Evolutionary conservation across 2,329 filamentous ascomycete genomes (phyloP).

Genomic region (Cladophialophora exuberans): DNA sequence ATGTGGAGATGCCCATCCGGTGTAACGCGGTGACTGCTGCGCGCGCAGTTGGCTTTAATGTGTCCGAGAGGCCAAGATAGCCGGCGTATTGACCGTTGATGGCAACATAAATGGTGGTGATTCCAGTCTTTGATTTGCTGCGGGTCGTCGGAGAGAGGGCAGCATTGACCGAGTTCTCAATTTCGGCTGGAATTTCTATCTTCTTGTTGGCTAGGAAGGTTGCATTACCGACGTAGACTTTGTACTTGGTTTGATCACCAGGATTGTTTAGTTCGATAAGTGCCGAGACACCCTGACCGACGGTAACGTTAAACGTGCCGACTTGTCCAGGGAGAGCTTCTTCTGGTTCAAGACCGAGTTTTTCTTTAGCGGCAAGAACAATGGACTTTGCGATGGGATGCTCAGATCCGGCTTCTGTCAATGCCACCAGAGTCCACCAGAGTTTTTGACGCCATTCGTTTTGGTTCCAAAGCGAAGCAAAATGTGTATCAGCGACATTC

Average conservation of each 20-base stretch:
- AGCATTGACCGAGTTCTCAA: conserved; percentile 40
- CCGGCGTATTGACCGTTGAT: conserved; percentile 82
- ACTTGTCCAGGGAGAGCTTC: conserved; percentile 79
- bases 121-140: conserved; percentile 59
- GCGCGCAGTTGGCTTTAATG: conserved; percentile 83
- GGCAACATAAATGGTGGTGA: conserved; percentile 88
- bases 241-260: conserved; percentile 69
- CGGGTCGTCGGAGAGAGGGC: conserved; percentile 30
- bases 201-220: conserved; percentile 73
- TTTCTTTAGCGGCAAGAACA: conserved; percentile 70
- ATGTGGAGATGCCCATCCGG: conserved; percentile 81
- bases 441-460: conserved; percentile 70
- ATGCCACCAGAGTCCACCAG: conserved; percentile 95
- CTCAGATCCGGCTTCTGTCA: conserved; percentile 95
- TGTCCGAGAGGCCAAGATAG: conserved; percentile 82
- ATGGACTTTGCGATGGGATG: conserved; percentile 95
- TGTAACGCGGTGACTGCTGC: conserved; percentile 81
- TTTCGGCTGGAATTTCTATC: conserved; percentile 54
- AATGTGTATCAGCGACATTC: conserved; percentile 76
- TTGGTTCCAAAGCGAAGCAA: conserved; percentile 70
- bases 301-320: conserved; percentile 78
- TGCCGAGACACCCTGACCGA: conserved; percentile 85
- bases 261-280: conserved; percentile 67
- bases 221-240: conserved; percentile 81
- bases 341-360: conserved; percentile 73